Evolutionary conservation across 2,329 filamentous ascomycete species (phyloP).

Genomic region (Talaromyces sp.): DNA sequence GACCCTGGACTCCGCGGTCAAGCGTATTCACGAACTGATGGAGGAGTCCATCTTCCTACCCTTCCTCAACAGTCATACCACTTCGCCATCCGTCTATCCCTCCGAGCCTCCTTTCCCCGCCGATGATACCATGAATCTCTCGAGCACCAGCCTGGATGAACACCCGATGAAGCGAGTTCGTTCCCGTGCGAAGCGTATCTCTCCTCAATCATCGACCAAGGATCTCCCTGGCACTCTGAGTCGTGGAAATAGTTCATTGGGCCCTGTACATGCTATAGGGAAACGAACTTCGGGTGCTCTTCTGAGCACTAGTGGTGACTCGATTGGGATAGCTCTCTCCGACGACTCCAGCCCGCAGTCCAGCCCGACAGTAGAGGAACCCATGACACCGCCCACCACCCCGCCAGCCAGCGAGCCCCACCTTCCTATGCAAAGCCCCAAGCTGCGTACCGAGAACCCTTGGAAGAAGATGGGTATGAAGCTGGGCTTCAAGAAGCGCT

Average conservation of each 20-base stretch:
- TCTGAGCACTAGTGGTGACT: slow-evolving; percentile 43
- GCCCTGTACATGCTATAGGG: slow-evolving; percentile 34
- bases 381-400: slow-evolving; percentile 56
- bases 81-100: slow-evolving; percentile 51
- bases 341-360: slow-evolving; percentile 51
- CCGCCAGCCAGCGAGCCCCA: slow-evolving; percentile 50
- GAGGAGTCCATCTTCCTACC: slow-evolving; percentile 93
- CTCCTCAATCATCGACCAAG: slow-evolving; percentile 35
- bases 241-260: slow-evolving; percentile 36
- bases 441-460: slow-evolving; percentile 49
- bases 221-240: slow-evolving; percentile 33
- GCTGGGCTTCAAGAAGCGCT: slow-evolving; percentile 47
- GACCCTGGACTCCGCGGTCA: slow-evolving; percentile 77
- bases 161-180: slow-evolving; percentile 29
- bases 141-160: slow-evolving; percentile 34
- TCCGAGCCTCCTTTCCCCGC: slow-evolving; percentile 46
- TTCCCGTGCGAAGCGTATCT: slow-evolving; percentile 33
- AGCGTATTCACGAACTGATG: slow-evolving; percentile 94
- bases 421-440: slow-evolving; percentile 40
- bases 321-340: slow-evolving; percentile 41
- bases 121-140: slow-evolving; percentile 40
- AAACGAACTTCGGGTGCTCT: slow-evolving; percentile 42
- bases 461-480: slow-evolving; percentile 59
- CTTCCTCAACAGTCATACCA: slow-evolving; percentile 73
- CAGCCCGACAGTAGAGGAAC: slow-evolving; percentile 44